Percentiles rank a stretch among this genome's conserved stretches.
Conservation (phyloP, 108 stramenopile species). For the Skeletonema marinoi region DNA sequence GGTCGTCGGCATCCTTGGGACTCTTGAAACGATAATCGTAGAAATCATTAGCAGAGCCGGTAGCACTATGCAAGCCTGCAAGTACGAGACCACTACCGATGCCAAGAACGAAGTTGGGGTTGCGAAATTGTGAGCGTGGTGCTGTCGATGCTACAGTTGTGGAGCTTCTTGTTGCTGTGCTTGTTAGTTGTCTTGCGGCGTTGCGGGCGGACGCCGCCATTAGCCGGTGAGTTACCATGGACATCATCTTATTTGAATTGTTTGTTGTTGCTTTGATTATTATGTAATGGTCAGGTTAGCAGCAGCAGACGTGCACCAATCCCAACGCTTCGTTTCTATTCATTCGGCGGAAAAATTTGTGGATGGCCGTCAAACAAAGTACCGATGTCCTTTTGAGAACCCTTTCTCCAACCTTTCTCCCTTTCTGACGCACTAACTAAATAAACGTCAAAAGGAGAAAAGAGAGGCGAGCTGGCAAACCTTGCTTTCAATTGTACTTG, state of each 20-base stretch:
- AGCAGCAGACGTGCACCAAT: neutral
- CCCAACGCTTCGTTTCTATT: neutral
- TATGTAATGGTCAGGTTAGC: neutral
- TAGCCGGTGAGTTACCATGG: neutral
- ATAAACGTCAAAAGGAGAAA: no score
- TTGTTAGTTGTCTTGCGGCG: neutral
- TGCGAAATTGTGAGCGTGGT: neutral
- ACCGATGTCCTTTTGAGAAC: no score
- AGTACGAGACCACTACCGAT: neutral
- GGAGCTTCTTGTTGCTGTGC: neutral
- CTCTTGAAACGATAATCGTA: conserved; percentile 47
- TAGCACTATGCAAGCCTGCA: neutral
- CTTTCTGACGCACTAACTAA: no score
- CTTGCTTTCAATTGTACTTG: no score
- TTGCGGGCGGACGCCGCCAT: neutral
- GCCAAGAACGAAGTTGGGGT: neutral
- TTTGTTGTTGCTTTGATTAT: neutral
- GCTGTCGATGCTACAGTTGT: neutral
- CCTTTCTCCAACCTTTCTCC: no score
- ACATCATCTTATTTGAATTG: neutral
- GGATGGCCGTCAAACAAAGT: no score
- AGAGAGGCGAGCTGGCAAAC: no score
- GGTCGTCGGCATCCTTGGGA: conserved; percentile 36
- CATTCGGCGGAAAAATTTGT: no score
- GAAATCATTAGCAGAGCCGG: conserved; percentile 40